Base-by-base conservation (phyloP, 1,139 yeast species). In the Yamadazyma diospyri region DNA sequence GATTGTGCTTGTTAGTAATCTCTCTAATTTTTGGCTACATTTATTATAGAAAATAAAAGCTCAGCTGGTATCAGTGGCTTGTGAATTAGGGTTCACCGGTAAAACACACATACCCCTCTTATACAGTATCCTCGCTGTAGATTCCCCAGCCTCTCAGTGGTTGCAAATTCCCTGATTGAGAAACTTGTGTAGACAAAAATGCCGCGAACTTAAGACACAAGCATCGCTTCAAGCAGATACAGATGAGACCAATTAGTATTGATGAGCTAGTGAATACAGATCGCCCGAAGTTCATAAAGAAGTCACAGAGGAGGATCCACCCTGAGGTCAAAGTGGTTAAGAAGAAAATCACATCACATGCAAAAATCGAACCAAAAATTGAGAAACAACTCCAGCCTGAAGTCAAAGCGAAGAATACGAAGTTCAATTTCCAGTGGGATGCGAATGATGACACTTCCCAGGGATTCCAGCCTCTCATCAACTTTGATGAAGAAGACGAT, bases 401-500 rank as follows among this genome's bases (percentile, higher is more conserved):
- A 18, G 20, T 18, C 20, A 9, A 18, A 18, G 20, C 8, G 8
- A 27, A 15, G 21, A 39, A 30, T 31, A 35, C 42, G n/a, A 71
- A 69, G 45, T 83, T 82, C 55, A 67, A 67, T 9, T 86, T 85
- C 54, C 83, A 73, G 9, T 86, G 95, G 95, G 69, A 72, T 37
- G 64, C 61, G 1, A 61, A 64, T 0, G 94, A 83, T 13, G 95
- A 86, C 49, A 83, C 94, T 0, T 50, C 76, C 0, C 47, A 47
- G 0, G 61, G 58, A 2, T 63, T 61, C 37, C 61, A 61, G 32
- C 78, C 81, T 0, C 45, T 81, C 9, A 57, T 67, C 5, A 45
- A 43, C 40, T 30, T 40, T 16, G 55, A 40, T 6, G 39, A 46
- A 9, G 48, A 13, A n/a, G 13, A 6, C n/a, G 10, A 26, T 8